phyloP scores from a whole-genome alignment of 2,329 filamentous ascomycete genomes.

The Grosmannia penicillata region DNA sequence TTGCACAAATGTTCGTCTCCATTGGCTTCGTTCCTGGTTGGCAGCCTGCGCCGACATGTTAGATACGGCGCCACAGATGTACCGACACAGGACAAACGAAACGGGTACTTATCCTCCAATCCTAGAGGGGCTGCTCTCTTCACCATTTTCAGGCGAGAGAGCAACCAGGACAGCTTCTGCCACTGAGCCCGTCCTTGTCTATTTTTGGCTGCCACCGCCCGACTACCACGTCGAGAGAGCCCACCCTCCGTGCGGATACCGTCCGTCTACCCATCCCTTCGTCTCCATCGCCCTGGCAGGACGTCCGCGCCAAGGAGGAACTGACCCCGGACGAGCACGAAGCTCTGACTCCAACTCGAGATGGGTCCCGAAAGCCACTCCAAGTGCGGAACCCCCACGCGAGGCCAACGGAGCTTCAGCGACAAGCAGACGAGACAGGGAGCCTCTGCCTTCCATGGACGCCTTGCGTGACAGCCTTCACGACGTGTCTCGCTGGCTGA shows the following conservation, averaged over 20 bases:
- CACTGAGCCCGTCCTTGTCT: slow-evolving; percentile 21
- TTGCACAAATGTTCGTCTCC: too few species aligned
- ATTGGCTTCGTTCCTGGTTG: too few species aligned
- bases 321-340: slow-evolving; percentile 77
- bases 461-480: not conserved
- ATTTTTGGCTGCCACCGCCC: slow-evolving; percentile 8
- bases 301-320: too few species aligned
- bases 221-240: too few species aligned
- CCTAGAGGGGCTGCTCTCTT: slow-evolving; percentile 28
- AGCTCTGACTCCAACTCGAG: slow-evolving; percentile 87
- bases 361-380: slow-evolving; percentile 55
- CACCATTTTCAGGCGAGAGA: slow-evolving; percentile 34
- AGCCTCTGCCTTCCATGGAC: too few species aligned
- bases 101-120: slow-evolving; percentile 32
- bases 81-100: not conserved
- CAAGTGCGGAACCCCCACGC: not conserved
- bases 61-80: not conserved
- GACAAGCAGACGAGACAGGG: not conserved
- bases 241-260: not conserved
- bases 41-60: not conserved
- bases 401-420: slow-evolving; percentile 10
- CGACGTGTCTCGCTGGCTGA: too few species aligned
- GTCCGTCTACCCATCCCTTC: slow-evolving; percentile 8
- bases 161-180: slow-evolving; percentile 32
- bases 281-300: too few species aligned